Evolutionary conservation across 2,329 filamentous ascomycete genomes (phyloP).

Genomic region (Madurella fahalii): DNA sequence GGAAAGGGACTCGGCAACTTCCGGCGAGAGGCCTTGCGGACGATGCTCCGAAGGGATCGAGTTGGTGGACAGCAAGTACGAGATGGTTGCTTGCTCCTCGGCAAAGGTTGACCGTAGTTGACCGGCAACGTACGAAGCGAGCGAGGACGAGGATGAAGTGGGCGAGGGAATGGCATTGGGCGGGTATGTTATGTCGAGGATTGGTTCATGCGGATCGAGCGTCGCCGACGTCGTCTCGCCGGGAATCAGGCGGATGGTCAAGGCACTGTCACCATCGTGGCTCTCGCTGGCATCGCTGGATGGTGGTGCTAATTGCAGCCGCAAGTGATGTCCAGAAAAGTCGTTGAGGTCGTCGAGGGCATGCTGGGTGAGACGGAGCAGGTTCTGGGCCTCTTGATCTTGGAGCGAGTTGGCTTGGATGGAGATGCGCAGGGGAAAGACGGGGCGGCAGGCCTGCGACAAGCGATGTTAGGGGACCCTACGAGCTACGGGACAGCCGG

Average conservation of each 20-base stretch:
- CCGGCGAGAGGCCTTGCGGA: constrained; percentile 44
- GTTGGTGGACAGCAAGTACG: constrained; percentile 63
- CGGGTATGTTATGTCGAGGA: constrained; percentile 74
- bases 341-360: constrained; percentile 83
- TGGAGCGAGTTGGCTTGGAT: constrained; percentile 66
- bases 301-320: constrained; percentile 58
- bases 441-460: constrained; percentile 73
- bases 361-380: constrained; percentile 78
- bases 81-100: constrained; percentile 85
- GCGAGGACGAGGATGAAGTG: constrained; percentile 64
- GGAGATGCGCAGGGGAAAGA: constrained; percentile 80
- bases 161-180: constrained; percentile 62
- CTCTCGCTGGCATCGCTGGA: constrained; percentile 19
- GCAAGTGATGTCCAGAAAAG: constrained; percentile 78
- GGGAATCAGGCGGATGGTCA: constrained; percentile 67
- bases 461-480: too few species aligned
- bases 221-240: constrained; percentile 58
- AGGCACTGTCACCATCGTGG: constrained; percentile 51
- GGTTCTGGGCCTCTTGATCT: constrained; percentile 63
- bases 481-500: too few species aligned
- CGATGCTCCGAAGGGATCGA: constrained; percentile 46
- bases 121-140: constrained; percentile 73
- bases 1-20: constrained; percentile 52
- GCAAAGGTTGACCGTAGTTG: constrained; percentile 74
- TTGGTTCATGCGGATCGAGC: constrained; percentile 64